phyloP scores from a whole-genome alignment of 169 alveolate genomes.

The Eimeria maxima region DNA sequence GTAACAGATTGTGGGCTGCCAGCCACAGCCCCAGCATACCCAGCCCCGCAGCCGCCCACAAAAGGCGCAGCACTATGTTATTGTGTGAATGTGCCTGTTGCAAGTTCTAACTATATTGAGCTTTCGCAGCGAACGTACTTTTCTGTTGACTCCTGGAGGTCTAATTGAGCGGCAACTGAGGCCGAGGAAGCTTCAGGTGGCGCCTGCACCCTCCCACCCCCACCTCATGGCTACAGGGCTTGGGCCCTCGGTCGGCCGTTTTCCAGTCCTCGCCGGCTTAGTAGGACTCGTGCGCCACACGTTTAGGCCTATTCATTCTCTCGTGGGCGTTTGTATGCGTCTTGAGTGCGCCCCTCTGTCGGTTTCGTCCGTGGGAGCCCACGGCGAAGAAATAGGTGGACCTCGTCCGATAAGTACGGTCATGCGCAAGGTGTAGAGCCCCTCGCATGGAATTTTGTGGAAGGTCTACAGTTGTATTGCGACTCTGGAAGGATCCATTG shows the following conservation, averaged over 20 bases:
- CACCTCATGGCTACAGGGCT: conserved; percentile 55
- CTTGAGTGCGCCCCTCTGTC: neutral
- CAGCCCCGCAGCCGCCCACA: conserved; percentile 80
- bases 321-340: neutral
- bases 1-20: conserved; percentile 14
- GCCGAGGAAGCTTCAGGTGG: conserved; percentile 58
- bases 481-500: neutral
- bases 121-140: neutral
- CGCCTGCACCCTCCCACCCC: conserved; percentile 74
- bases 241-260: conserved; percentile 50
- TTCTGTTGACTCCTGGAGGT: conserved; percentile 12
- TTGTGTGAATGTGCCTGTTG: neutral
- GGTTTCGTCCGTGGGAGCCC: neutral
- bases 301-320: neutral
- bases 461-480: neutral
- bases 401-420: neutral
- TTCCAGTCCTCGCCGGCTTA: neutral
- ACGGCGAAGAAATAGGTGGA: conserved; percentile 19
- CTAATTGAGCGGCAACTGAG: neutral
- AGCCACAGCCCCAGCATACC: conserved; percentile 42
- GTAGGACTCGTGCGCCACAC: neutral
- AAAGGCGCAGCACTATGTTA: conserved; percentile 50
- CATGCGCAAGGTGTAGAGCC: neutral
- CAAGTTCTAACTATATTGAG: neutral
- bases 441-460: neutral